Conservation (phyloP, 306 rosid species). For the Casuarina glauca region DNA sequence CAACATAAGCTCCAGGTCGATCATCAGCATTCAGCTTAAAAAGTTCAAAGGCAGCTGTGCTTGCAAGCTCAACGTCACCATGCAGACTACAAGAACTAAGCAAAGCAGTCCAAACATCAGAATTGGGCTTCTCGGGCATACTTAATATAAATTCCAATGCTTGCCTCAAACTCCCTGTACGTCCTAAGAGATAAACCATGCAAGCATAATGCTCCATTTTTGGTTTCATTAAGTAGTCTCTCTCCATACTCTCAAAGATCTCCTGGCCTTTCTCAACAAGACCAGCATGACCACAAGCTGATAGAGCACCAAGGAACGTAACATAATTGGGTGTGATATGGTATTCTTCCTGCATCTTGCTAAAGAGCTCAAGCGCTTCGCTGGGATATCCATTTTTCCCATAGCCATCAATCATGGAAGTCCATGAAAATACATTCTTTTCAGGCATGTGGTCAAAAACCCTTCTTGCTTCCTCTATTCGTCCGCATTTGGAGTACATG, state of each 20-base stretch:
- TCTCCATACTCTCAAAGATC: slow-evolving; percentile 70
- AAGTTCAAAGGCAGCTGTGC: slow-evolving; percentile 64
- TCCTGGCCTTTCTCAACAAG: slow-evolving; percentile 66
- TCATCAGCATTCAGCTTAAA: slow-evolving; percentile 60
- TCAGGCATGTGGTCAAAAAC: slow-evolving; percentile 67
- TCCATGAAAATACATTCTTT: slow-evolving; percentile 90
- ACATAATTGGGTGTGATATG: slow-evolving; percentile 60
- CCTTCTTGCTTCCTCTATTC: slow-evolving; percentile 55
- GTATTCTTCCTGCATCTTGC: slow-evolving; percentile 45
- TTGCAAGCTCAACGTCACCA: slow-evolving; percentile 73
- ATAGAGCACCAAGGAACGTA: slow-evolving; percentile 77
- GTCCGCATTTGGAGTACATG: slow-evolving; percentile 86
- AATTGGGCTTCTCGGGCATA: slow-evolving; percentile 76
- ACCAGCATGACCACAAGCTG: slow-evolving; percentile 92
- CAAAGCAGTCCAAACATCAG: slow-evolving; percentile 89
- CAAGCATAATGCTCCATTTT: slow-evolving; percentile 92
- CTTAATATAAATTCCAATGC: slow-evolving; percentile 73
- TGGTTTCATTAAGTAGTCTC: slow-evolving; percentile 59
- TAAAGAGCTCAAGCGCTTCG: slow-evolving; percentile 72
- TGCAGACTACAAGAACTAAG: slow-evolving; percentile 83
- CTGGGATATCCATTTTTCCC: slow-evolving; percentile 77
- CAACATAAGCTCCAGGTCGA: slow-evolving; percentile 85
- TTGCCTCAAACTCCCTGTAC: slow-evolving; percentile 64
- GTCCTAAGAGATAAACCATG: slow-evolving; percentile 86
- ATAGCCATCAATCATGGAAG: slow-evolving; percentile 93